Evolutionary conservation across 2,329 filamentous ascomycete species (phyloP).

Genomic region (Coniochaeta sp.): DNA sequence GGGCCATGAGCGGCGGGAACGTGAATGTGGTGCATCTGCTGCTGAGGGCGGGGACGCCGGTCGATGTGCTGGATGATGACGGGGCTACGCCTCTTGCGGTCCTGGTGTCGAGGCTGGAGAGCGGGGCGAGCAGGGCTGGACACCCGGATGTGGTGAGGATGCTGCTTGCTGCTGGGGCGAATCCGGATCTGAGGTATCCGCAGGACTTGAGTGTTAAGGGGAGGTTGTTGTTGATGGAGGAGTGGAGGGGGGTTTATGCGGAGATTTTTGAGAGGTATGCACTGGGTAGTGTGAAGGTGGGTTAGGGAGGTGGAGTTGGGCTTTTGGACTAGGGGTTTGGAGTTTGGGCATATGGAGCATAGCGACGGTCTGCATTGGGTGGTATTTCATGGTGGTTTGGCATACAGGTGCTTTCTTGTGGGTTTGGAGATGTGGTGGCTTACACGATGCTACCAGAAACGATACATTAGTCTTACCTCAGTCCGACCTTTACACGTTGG

Average conservation of each 20-base stretch:
- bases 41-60: background rate
- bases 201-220: background rate
- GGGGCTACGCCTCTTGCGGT: slow-evolving; percentile 4
- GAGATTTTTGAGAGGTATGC: slow-evolving; percentile 1
- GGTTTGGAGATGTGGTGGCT: background rate
- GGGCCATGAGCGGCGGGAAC: slow-evolving; percentile 7
- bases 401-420: background rate
- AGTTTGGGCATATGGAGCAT: background rate
- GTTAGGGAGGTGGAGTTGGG: background rate
- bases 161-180: slow-evolving; percentile 6
- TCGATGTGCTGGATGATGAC: slow-evolving; percentile 1
- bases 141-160: slow-evolving; percentile 5
- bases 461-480: background rate
- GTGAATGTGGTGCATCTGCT: background rate
- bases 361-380: background rate
- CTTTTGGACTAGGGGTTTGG: background rate
- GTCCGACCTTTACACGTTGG: background rate
- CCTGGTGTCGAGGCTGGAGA: slow-evolving; percentile 1
- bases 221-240: slow-evolving; percentile 5
- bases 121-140: background rate
- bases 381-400: background rate
- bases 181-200: background rate
- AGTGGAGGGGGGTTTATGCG: background rate
- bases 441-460: background rate
- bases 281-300: background rate